A percentile compares a stretch with the other conserved stretches of the same genome.
Evolutionary conservation across 352 stramenopile species (phyloP).

Genomic region (Phytophthora niederhauseri): DNA sequence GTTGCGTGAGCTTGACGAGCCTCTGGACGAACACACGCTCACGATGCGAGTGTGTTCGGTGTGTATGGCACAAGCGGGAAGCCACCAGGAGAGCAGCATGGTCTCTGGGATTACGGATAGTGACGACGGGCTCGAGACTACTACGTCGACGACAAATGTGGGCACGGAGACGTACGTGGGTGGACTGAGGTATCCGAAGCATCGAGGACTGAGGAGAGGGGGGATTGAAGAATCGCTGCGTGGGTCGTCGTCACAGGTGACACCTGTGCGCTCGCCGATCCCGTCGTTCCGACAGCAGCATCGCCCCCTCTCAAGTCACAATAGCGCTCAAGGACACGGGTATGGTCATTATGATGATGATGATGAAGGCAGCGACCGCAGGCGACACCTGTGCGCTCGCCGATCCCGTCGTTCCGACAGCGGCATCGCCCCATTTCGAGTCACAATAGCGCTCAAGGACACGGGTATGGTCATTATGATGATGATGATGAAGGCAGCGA

Average conservation of each 20-base stretch:
- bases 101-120: slow-evolving; percentile 31
- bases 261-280: slow-evolving; percentile 22
- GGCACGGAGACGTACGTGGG: slow-evolving; percentile 57
- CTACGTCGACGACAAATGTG: slow-evolving; percentile 48
- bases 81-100: slow-evolving; percentile 28
- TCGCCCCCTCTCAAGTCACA: slow-evolving; percentile 15
- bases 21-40: slow-evolving; percentile 55
- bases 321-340: slow-evolving; percentile 16
- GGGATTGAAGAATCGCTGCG: slow-evolving; percentile 25
- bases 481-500: slow-evolving; percentile 15
- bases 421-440: slow-evolving; percentile 10
- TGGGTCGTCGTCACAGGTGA: slow-evolving; percentile 12
- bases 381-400: slow-evolving; percentile 17
- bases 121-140: slow-evolving; percentile 34
- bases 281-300: slow-evolving; percentile 29
- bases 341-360: slow-evolving; percentile 17
- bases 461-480: slow-evolving; percentile 15
- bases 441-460: slow-evolving; percentile 20
- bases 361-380: no score
- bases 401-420: slow-evolving; percentile 31
- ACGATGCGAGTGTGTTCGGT: slow-evolving; percentile 70
- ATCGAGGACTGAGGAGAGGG: slow-evolving; percentile 25
- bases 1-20: slow-evolving; percentile 73
- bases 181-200: slow-evolving; percentile 41
- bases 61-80: slow-evolving; percentile 62